Base-by-base conservation (phyloP, 2,329 filamentous ascomycete genomes). In the Exophiala mesophila region DNA sequence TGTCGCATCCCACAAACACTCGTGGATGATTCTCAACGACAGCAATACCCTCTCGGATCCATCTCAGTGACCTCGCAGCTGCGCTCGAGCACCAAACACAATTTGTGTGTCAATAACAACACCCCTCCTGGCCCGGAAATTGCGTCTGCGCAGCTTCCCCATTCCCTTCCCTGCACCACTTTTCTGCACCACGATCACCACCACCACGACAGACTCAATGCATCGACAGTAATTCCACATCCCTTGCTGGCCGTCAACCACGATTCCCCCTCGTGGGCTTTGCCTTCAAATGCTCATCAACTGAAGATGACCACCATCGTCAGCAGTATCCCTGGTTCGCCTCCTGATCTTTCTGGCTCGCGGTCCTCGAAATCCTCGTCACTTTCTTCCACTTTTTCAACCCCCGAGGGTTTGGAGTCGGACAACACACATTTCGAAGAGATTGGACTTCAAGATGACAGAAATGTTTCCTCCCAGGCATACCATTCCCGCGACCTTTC, bases 301-400 rank as follows among this genome's bases (percentile, higher is more conserved):
- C 53, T 62, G 61, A 64, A 62, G 42, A 70, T 65, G 58, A 62
- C 66, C 44, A 58, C 68, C 41, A 62, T 60, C 59, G 24, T 36
- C 15, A 35, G 39, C 28, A 70, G 66, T 42, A 70, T 65, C 47
- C 81, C 82, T 34, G 78, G 76, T 62, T 87, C 84, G 53, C 83
- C 83, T 45, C 84, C 84, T 48, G 85, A 87, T 57, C 80, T 94
- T 67, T 87, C 84, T 50, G 76, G 74, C 54, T 94, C 87, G 47
- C 94, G 90, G 65, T 92, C 87, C 50, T 94, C 87, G 53, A 94
- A 92, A 66, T 88, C 88, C 19, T 94, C 87, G 4, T 94, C 88
- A 36, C 85, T 90, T 58, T 83, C 83, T 55, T 94, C 88, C 49
- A 83, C 82, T 39, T 70, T 79, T 57, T 83, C 88, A 57, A 85